Percentiles rank a stretch among this genome's conserved stretches.
phyloP scores from a whole-genome alignment of 1,284 basidiomycete genomes.

The Chondrostereum purpureum region DNA sequence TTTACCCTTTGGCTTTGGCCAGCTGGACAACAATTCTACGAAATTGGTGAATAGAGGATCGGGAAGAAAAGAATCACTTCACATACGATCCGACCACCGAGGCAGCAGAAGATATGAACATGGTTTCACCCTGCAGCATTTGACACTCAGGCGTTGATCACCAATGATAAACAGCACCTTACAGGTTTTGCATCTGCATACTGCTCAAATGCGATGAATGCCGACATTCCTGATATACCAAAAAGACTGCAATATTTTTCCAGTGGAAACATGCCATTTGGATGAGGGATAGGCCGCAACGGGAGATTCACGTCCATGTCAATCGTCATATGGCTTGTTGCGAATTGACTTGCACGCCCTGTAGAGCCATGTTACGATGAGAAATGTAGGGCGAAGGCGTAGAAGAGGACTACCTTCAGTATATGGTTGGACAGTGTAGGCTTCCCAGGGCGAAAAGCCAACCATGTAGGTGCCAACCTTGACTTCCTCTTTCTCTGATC shows the following conservation, averaged over 20 bases:
- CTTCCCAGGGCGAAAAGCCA: conserved; percentile 19
- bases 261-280: conserved; percentile 6
- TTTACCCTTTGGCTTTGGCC: conserved; percentile 35
- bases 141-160: neutral
- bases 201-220: conserved; percentile 3
- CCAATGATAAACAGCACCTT: neutral
- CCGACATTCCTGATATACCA: neutral
- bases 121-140: conserved; percentile 11
- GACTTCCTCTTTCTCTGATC: conserved; percentile 16
- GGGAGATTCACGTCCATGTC: conserved; percentile 2
- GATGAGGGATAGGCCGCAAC: conserved; percentile 5
- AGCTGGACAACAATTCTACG: conserved; percentile 29
- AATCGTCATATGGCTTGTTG: no score
- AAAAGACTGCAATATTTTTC: neutral
- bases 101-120: conserved; percentile 15
- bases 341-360: no score
- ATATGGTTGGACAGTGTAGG: conserved; percentile 15
- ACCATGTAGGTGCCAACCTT: conserved; percentile 19
- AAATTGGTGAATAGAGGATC: neutral
- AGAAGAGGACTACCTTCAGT: conserved; percentile 13
- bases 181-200: conserved; percentile 1
- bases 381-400: neutral
- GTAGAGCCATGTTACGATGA: no score
- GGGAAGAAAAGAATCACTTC: neutral
- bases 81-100: conserved; percentile 21